phyloP scores from a whole-genome alignment of 2,329 filamentous ascomycete species.

The Penicillium sp. region DNA sequence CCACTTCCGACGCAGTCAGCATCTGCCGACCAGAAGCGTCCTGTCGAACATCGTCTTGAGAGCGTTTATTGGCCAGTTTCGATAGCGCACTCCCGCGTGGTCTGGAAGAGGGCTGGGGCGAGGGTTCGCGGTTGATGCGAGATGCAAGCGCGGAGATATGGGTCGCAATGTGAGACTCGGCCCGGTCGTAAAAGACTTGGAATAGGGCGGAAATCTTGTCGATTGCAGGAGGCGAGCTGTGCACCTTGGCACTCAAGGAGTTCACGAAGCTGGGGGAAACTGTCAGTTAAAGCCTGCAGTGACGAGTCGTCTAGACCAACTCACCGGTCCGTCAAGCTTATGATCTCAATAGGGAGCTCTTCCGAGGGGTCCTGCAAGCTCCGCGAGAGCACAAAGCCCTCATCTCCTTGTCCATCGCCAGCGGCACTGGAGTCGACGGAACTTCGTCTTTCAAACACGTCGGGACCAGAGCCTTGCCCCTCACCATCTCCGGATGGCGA shows the following conservation, averaged over 20 bases:
- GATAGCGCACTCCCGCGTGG: constrained; percentile 53
- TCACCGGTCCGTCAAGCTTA: constrained; percentile 84
- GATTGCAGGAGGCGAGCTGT: constrained; percentile 77
- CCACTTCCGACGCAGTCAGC: constrained; percentile 83
- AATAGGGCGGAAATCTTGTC: constrained; percentile 82
- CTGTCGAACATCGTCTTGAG: constrained; percentile 31
- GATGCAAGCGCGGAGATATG: constrained; percentile 79
- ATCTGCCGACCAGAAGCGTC: constrained; percentile 69
- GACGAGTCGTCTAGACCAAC: constrained; percentile 9
- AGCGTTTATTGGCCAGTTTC: constrained; percentile 51
- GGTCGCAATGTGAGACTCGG: constrained; percentile 77
- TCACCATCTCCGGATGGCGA: constrained; percentile 22
- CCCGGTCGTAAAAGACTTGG: constrained; percentile 86
- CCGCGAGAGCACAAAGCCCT: constrained; percentile 35
- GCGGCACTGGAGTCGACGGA: constrained; percentile 33
- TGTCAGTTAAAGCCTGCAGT: constrained; percentile 1
- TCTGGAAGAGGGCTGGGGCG: constrained; percentile 57
- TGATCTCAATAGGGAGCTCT: constrained; percentile 88
- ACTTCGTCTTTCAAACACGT: constrained; percentile 47
- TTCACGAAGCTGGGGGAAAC: constrained; percentile 72
- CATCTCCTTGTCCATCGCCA: constrained; percentile 32
- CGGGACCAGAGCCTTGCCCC: constrained; percentile 29
- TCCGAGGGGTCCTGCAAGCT: constrained; percentile 67
- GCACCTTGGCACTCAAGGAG: constrained; percentile 80
- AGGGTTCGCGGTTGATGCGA: constrained; percentile 66